Evolutionary conservation across 1,284 basidiomycete genomes (phyloP).

Genomic region (Cryptococcus sp.): DNA sequence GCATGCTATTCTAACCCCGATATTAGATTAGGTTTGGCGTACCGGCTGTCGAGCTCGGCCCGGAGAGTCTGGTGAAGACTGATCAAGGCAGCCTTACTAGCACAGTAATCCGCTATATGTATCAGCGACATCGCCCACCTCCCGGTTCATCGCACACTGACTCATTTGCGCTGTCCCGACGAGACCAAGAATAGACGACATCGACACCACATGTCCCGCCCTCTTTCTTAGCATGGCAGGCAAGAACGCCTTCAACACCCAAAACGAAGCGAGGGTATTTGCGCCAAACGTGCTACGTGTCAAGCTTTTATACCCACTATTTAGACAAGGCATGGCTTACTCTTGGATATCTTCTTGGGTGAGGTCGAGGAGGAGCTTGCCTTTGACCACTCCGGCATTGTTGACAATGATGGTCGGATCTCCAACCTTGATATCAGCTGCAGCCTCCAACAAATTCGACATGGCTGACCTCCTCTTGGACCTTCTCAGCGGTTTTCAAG

Average conservation of each 20-base stretch:
- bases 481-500: constrained; percentile 59
- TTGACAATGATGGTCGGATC: constrained; percentile 86
- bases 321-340: constrained; percentile 52
- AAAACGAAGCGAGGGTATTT: constrained; percentile 84
- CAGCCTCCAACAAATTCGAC: not conserved
- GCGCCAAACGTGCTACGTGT: constrained; percentile 79
- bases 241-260: constrained; percentile 87
- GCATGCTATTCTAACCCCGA: not conserved
- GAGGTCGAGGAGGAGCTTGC: constrained; percentile 76
- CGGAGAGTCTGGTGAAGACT: constrained; percentile 72
- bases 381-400: constrained; percentile 92
- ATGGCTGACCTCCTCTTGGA: constrained; percentile 63
- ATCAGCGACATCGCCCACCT: constrained; percentile 9
- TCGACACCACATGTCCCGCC: constrained; percentile 79
- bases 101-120: constrained; percentile 72
- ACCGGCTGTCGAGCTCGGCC: constrained; percentile 74
- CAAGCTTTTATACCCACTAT: not conserved
- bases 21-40: constrained; percentile 16
- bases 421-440: constrained; percentile 59
- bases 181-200: constrained; percentile 72
- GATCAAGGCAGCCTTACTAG: constrained; percentile 77
- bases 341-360: constrained; percentile 68
- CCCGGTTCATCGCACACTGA: constrained; percentile 44
- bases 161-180: constrained; percentile 72
- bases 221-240: constrained; percentile 75